phyloP scores from a whole-genome alignment of 2,329 filamentous ascomycete species.

The Fonsecaea nubica region DNA sequence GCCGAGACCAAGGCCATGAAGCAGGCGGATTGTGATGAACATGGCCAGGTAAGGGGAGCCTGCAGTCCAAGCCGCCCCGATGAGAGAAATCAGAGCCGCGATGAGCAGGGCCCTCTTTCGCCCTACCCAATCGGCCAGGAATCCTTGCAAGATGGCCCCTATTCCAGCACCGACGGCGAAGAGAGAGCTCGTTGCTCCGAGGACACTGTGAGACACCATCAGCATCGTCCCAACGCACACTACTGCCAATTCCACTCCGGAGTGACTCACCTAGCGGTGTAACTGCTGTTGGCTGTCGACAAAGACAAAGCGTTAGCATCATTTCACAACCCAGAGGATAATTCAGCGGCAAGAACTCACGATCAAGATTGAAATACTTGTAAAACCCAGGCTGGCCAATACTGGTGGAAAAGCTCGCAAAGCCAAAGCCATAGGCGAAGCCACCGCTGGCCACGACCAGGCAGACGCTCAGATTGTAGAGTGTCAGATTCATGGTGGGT shows the following conservation, averaged over 20 bases:
- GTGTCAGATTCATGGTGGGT: too few species aligned
- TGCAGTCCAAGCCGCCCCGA: conserved; percentile 24
- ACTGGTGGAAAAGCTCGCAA: conserved; percentile 59
- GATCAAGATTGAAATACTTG: conserved; percentile 53
- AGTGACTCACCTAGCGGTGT: conserved; percentile 27
- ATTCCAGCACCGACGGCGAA: conserved; percentile 50
- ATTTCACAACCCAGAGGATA: background rate
- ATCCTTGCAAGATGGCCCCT: conserved; percentile 47
- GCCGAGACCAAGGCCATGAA: conserved; percentile 29
- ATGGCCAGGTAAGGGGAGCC: conserved; percentile 22
- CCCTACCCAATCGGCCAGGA: conserved; percentile 39
- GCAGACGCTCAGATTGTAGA: conserved; percentile 28
- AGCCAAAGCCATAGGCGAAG: conserved; percentile 57
- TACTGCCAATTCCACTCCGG: background rate
- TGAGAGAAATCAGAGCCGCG: conserved; percentile 19
- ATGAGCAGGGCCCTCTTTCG: conserved; percentile 24
- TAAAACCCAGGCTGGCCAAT: conserved; percentile 62
- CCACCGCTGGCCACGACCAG: conserved; percentile 28
- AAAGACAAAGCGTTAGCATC: too few species aligned
- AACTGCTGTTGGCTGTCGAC: conserved; percentile 20
- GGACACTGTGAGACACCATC: conserved; percentile 43
- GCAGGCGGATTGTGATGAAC: conserved; percentile 26
- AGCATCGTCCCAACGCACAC: too few species aligned
- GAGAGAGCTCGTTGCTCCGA: conserved; percentile 54
- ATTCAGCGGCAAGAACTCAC: conserved; percentile 10